Percentiles rank a stretch among this genome's conserved stretches.
These are phyloP conservation scores for Gymnopus androsaceus DNA, from an alignment of 1,284 basidiomycete species.

Conservation along the genomic window DNA sequence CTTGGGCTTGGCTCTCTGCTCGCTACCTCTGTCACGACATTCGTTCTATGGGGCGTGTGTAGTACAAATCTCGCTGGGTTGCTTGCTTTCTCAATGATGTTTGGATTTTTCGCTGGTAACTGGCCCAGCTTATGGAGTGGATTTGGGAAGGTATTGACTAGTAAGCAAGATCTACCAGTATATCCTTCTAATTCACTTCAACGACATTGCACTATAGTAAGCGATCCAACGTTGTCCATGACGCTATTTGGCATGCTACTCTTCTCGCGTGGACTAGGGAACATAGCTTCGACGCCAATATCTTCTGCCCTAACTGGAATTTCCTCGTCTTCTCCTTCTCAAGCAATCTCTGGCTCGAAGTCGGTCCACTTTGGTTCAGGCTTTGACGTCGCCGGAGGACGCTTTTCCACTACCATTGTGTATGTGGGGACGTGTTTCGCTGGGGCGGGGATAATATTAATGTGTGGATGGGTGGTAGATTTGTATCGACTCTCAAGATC, in stretches of 20 bases:
- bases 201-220: not conserved
- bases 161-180: not conserved
- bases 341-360: not conserved
- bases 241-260: conserved; percentile 13
- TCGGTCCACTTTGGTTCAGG: not conserved
- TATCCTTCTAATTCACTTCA: not conserved
- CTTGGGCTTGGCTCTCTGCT: conserved; percentile 32
- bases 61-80: conserved; percentile 35
- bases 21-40: conserved; percentile 32
- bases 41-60: conserved; percentile 41
- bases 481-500: too few relatives aligned
- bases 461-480: conserved; percentile 2
- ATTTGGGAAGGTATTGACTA: not conserved
- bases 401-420: conserved; percentile 1
- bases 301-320: conserved; percentile 6
- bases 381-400: not conserved
- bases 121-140: conserved; percentile 26
- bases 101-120: conserved; percentile 37
- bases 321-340: not conserved
- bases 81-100: conserved; percentile 34
- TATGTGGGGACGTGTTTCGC: conserved; percentile 13
- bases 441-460: conserved; percentile 2
- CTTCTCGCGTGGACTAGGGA: conserved; percentile 14
- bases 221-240: conserved; percentile 7
- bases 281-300: conserved; percentile 14